phyloP scores from a whole-genome alignment of 441 rosid genomes.

The Adansonia rubrostipa region DNA sequence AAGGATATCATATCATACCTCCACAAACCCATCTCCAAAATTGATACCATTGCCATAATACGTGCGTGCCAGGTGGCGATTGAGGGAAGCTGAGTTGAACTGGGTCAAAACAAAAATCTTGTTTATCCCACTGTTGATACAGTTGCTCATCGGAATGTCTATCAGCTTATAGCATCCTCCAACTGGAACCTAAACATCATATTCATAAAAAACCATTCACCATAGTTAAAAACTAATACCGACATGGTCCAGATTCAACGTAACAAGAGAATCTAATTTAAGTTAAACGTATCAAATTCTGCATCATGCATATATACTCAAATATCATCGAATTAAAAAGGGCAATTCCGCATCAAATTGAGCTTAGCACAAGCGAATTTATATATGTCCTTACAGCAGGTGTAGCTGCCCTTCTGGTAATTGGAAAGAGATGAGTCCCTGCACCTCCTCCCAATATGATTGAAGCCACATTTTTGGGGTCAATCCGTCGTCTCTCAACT shows the following conservation, averaged over 20 bases:
- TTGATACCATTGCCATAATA: constrained; percentile 85
- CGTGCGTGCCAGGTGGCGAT: constrained; percentile 88
- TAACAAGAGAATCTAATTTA: neutral
- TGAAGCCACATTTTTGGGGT: constrained; percentile 84
- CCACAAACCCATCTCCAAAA: constrained; percentile 95
- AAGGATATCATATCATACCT: constrained; percentile 58
- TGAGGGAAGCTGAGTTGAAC: constrained; percentile 91
- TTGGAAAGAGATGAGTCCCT: constrained; percentile 88
- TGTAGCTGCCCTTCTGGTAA: constrained; percentile 82
- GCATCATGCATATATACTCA: neutral
- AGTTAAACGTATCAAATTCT: neutral
- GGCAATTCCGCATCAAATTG: neutral
- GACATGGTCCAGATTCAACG: neutral
- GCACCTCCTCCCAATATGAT: constrained; percentile 95
- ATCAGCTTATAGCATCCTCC: constrained; percentile 93
- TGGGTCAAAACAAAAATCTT: constrained; percentile 91
- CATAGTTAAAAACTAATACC: neutral
- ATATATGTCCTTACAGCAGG: constrained; percentile 72
- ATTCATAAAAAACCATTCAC: constrained; percentile 15
- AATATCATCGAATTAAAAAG: neutral
- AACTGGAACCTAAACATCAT: constrained; percentile 71
- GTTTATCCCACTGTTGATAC: constrained; percentile 90
- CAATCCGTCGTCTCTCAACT: constrained; percentile 60
- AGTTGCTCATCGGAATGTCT: constrained; percentile 96
- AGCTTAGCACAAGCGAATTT: neutral